A percentile compares a stretch with the other conserved stretches of the same genome.
Conservation (phyloP, 495 filamentous ascomycete genomes). For the Neurospora intermedia region DNA sequence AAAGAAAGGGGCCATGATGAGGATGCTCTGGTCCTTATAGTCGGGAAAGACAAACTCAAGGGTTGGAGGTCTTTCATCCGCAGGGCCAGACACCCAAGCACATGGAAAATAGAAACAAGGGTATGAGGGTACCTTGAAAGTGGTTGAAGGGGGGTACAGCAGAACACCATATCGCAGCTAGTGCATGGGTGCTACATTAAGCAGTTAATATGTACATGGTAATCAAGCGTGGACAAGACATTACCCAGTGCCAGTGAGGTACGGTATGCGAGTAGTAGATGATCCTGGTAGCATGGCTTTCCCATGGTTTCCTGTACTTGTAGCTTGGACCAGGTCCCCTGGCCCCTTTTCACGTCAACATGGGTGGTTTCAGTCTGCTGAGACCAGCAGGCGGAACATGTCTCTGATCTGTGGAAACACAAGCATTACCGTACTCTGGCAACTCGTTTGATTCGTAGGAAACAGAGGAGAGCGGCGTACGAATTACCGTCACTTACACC, state of each 20-base stretch:
- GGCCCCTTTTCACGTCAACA: not conserved
- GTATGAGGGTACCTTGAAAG: not conserved
- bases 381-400: not conserved
- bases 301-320: not conserved
- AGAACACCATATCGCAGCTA: not conserved
- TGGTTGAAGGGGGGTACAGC: not conserved
- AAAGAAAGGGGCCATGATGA: not conserved
- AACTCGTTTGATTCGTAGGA: not conserved
- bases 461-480: not conserved
- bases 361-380: not conserved
- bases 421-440: not conserved
- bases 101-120: not conserved
- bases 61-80: not conserved
- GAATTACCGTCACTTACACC: not conserved
- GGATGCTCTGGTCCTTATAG: slow-evolving; percentile 1
- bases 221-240: not conserved
- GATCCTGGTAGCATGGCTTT: not conserved
- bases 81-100: not conserved
- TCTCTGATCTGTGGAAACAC: not conserved
- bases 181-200: not conserved
- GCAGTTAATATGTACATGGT: not conserved
- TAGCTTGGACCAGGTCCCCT: not conserved
- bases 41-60: not conserved
- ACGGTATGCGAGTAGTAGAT: not conserved
- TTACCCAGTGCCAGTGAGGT: not conserved